Evolutionary conservation across 345 rosid genomes (phyloP).

Genomic region (Laguncularia racemosa): DNA sequence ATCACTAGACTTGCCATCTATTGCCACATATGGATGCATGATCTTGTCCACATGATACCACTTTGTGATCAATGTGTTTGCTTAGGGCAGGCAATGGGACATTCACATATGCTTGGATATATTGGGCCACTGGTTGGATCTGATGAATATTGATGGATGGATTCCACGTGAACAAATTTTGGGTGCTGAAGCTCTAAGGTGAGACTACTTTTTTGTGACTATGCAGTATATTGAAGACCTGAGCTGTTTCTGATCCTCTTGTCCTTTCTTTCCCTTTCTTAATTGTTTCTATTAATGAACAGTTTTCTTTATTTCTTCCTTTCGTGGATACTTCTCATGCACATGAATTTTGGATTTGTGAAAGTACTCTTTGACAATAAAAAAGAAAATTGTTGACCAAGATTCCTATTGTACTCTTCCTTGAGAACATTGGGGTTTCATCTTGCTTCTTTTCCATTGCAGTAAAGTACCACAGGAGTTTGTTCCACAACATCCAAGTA

Average conservation of each 20-base stretch:
- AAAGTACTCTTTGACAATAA: too few species aligned
- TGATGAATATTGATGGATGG: conserved; percentile 94
- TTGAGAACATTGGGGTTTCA: too few species aligned
- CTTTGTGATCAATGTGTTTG: conserved; percentile 6
- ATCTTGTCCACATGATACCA: background rate
- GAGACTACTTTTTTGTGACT: conserved; percentile 5
- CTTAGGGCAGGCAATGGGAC: conserved; percentile 86
- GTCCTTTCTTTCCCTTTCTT: background rate
- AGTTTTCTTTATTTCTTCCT: too few species aligned
- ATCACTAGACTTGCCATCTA: conserved; percentile 6
- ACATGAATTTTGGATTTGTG: too few species aligned
- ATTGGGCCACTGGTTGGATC: conserved; percentile 90
- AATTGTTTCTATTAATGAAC: background rate
- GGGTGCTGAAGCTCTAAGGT: conserved; percentile 94
- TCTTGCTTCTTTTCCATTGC: conserved; percentile 17
- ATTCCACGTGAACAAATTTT: conserved; percentile 93
- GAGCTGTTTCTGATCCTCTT: background rate
- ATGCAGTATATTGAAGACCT: conserved; percentile 1
- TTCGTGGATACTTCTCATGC: too few species aligned
- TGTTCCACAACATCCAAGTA: conserved; percentile 69
- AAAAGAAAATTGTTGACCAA: too few species aligned
- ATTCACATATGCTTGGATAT: conserved; percentile 73
- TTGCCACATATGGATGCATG: background rate
- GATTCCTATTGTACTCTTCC: too few species aligned
- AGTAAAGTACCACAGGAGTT: conserved; percentile 81